These are phyloP conservation scores for Pelargonium exstipulatum DNA, from an alignment of 441 rosid genomes.

Conservation along the genomic window DNA sequence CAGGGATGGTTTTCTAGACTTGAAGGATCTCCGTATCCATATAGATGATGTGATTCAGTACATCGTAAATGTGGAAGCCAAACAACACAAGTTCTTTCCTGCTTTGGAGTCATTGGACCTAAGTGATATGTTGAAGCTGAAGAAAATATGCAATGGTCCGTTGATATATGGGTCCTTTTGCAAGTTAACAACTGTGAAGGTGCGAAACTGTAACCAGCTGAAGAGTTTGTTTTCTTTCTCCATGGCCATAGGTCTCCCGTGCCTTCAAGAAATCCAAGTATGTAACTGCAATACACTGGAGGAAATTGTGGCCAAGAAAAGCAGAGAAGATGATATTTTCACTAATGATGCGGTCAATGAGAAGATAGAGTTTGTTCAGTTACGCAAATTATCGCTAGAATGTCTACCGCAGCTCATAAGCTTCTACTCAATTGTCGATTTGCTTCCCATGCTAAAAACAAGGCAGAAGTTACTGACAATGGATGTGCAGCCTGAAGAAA, in stretches of 20 bases:
- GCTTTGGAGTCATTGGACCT: neutral
- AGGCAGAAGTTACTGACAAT: neutral
- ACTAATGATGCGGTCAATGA: neutral
- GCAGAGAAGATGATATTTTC: neutral
- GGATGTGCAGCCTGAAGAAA: neutral
- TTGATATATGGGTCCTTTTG: neutral
- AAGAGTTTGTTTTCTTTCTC: constrained; percentile 19
- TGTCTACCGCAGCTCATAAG: neutral
- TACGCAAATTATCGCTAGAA: neutral
- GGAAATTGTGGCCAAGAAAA: constrained; percentile 3
- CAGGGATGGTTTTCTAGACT: no score
- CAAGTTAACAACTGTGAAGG: constrained; percentile 14
- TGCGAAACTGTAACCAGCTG: constrained; percentile 4
- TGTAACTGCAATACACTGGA: constrained; percentile 1
- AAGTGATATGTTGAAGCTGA: neutral
- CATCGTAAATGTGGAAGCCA: neutral
- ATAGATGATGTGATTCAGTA: neutral
- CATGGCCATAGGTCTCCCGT: neutral
- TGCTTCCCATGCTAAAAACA: neutral
- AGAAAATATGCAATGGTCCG: neutral
- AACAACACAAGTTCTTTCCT: neutral
- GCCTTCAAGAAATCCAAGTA: constrained; percentile 15
- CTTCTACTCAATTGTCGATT: neutral
- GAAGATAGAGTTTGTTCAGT: constrained; percentile 1
- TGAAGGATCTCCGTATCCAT: neutral